Base-by-base conservation (phyloP, 495 filamentous ascomycete species). In the Penicillium lividum region DNA sequence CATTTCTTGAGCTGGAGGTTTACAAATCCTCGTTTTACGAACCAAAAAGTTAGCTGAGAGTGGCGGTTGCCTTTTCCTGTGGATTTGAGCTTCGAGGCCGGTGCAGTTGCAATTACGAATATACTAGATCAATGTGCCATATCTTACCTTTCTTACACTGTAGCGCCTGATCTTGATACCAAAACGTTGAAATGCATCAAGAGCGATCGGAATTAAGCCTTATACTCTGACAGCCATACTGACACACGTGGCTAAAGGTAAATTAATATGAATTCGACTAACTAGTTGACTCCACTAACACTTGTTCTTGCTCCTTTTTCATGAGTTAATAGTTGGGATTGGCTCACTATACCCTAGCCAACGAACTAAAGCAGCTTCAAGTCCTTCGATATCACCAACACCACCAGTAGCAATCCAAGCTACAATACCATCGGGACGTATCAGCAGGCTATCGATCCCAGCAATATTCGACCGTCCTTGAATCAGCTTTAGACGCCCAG, bases 1-100 rank as follows among this genome's bases (percentile, higher is more conserved):
- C 64, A 85, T 90, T 29, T 68, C 74, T 58, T 74, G 61, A 68
- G 42, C 38, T 40, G 15, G 15, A 10, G 9, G 13, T 13, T 36
- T 36, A 2, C 9, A 2, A 36, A 36, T 11, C 33, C 9, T 36
- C 33, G 13, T 40, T 40, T 40, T 40, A 40, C 38, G 38, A 40
- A 40, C 4, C 38, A 54, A 55, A 55, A 55, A 18, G n/a, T 40
- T 40, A 40, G 38, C 38, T 22, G 28, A 38, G 13, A 34, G 33
- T 52, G 30, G 50, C 50, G 16, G 31, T 52, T 9, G 47, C 5
- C 15, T 22, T 33, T 34, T 52, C n/a, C 33, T 22, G 29, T 10
- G 30, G 30, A 22, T 27, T 29, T 15, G 33, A 25, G 22, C 31
- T 13, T 45, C n/a, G 8, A 16, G 16, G 54, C 44, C 38, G 13